These are phyloP conservation scores for Drosera spatulata DNA, from an alignment of 179 eudicot species.

Conservation along the genomic window DNA sequence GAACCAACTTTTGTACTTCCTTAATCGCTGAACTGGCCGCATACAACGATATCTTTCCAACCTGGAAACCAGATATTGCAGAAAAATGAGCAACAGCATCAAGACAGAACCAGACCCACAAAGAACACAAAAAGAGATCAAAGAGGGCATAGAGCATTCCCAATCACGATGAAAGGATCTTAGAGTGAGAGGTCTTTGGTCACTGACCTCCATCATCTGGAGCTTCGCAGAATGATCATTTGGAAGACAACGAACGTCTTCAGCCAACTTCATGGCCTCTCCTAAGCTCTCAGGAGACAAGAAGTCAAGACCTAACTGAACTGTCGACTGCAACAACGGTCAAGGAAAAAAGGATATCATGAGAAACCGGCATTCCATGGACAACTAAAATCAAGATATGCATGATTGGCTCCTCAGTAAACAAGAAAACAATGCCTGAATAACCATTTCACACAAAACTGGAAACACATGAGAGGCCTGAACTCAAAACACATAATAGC, in stretches of 20 bases:
- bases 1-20: slow-evolving; percentile 86
- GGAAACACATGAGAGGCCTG: too few species aligned
- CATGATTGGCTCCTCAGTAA: too few species aligned
- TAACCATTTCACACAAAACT: too few species aligned
- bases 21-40: slow-evolving; percentile 96
- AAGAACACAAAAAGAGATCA: slow-evolving; percentile 1
- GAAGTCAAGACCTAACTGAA: slow-evolving; percentile 88
- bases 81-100: slow-evolving; percentile 9
- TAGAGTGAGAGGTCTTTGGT: slow-evolving; percentile 5
- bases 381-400: too few species aligned
- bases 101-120: not conserved
- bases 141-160: not conserved
- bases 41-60: slow-evolving; percentile 86
- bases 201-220: slow-evolving; percentile 85
- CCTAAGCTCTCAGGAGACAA: slow-evolving; percentile 86
- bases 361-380: not conserved
- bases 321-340: slow-evolving; percentile 53
- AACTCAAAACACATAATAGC: too few species aligned
- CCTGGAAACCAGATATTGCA: slow-evolving; percentile 32
- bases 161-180: slow-evolving; percentile 2
- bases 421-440: too few species aligned
- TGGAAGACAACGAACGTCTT: slow-evolving; percentile 87
- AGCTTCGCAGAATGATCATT: slow-evolving; percentile 83
- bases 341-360: not conserved
- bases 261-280: slow-evolving; percentile 60